Conservation (phyloP, 768 basidiomycete species). For the Auriculariales sp. region DNA sequence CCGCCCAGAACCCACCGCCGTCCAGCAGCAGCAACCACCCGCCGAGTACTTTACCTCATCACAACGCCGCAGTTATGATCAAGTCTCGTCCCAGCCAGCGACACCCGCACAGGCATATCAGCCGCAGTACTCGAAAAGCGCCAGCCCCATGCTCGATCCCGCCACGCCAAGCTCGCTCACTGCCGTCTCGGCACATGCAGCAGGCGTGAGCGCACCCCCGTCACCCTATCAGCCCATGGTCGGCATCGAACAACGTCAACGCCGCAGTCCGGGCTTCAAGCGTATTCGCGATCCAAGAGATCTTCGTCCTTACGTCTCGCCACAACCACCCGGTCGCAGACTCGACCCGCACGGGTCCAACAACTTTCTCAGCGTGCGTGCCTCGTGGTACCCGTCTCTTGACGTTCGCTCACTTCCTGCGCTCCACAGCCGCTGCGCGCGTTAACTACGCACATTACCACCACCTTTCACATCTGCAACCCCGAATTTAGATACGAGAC, state of each 20-base stretch:
- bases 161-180: constrained; percentile 39
- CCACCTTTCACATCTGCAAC: constrained; percentile 91
- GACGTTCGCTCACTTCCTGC: constrained; percentile 8
- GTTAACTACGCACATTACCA: constrained; percentile 74
- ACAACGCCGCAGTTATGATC: constrained; percentile 24
- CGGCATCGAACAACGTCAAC: constrained; percentile 47
- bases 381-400: constrained; percentile 1
- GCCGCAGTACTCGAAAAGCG: constrained; percentile 38
- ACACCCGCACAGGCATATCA: constrained; percentile 24
- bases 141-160: constrained; percentile 28
- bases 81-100: constrained; percentile 51
- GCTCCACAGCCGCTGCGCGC: constrained; percentile 41
- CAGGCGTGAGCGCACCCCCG: constrained; percentile 30
- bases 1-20: too few species aligned
- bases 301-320: constrained; percentile 59
- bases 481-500: constrained; percentile 91
- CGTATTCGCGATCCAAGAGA: constrained; percentile 65
- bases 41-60: neutral
- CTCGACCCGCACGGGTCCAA: constrained; percentile 54
- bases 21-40: neutral
- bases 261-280: constrained; percentile 63
- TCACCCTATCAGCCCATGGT: constrained; percentile 54
- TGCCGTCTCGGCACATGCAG: constrained; percentile 45
- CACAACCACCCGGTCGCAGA: constrained; percentile 47
- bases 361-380: constrained; percentile 62